Base-by-base conservation (phyloP, 371 early-diverging fungal species). In the Mortierella sp. region DNA sequence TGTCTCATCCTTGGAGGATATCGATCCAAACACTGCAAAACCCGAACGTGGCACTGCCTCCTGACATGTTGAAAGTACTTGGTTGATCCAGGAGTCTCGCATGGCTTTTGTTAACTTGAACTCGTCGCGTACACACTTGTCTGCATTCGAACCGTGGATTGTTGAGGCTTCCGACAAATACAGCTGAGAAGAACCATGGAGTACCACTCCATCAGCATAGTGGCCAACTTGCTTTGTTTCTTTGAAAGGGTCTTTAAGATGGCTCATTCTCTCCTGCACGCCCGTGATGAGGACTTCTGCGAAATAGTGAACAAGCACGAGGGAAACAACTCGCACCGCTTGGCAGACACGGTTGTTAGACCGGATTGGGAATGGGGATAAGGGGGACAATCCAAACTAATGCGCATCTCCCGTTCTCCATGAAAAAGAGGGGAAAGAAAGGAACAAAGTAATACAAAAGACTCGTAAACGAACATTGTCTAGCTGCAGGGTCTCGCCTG, bases 1-100 rank as follows among this genome's bases (percentile, higher is more conserved):
- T 6, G 68, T 61, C 21, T 67, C 68, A n/a, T 56, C 61, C 3
- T 67, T 67, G 60, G 45, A 60, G n/a, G 56, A 25, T 26, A 51
- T 55, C 6, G 68, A 60, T n/a, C 68, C 61, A 28, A 60, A 66
- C 4, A 67, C 61, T 53, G 68, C 61, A 45, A 67, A 23, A n/a
- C 60, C 46, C 2, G 47, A 16, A 23, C 16, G 60, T 5, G 61
- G 61, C n/a, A 61, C 7, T 0, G 55, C 18, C 9, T 60, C 45
- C 25, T 52, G 21, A 28, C 21, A 60, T 9, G 61, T 56, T 14
- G 61, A 51, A 26, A 25, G 50, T 14, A 67, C 56, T 16, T 56
- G 61, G n/a, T 59, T 70, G 46, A 63, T 23, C 70, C 60, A 70
- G 0, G 55, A 59, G 43, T 70, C 70, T 47, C 47, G 15, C 70